Conservation (phyloP, 106 monocot species). For the Triglochin maritima region DNA sequence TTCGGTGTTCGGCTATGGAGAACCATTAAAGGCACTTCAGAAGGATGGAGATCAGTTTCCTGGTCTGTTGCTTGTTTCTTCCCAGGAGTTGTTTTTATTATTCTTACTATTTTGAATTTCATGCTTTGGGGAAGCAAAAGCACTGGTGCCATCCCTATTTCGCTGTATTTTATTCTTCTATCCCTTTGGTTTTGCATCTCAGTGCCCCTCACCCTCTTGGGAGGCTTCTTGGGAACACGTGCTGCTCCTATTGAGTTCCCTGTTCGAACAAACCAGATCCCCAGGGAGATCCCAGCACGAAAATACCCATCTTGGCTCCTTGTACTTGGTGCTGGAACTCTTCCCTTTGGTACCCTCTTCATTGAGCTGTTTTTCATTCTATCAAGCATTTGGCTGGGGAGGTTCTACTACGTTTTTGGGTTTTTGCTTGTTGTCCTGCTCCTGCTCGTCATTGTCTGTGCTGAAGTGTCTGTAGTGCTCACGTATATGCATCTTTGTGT, state of each 20-base stretch:
- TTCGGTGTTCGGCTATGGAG: constrained; percentile 44
- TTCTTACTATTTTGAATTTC: constrained; percentile 49
- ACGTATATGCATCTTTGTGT: constrained; percentile 71
- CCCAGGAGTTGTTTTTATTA: constrained; percentile 42
- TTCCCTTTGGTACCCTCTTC: constrained; percentile 55
- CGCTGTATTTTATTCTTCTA: constrained; percentile 41
- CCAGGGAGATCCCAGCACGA: constrained; percentile 43
- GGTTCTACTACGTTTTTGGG: constrained; percentile 69
- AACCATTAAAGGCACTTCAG: constrained; percentile 49
- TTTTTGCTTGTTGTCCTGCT: constrained; percentile 50
- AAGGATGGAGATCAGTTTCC: constrained; percentile 47
- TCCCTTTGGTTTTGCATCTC: constrained; percentile 60
- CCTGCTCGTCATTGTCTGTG: constrained; percentile 46
- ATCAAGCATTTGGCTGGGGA: constrained; percentile 54
- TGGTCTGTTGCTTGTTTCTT: constrained; percentile 70
- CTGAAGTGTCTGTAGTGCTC: constrained; percentile 60
- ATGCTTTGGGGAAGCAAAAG: constrained; percentile 53
- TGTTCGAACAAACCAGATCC: constrained; percentile 62
- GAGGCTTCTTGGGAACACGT: constrained; percentile 50
- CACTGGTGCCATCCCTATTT: constrained; percentile 52
- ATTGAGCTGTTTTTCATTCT: constrained; percentile 71
- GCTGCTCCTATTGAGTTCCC: constrained; percentile 41
- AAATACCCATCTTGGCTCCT: constrained; percentile 63
- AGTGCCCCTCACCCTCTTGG: constrained; percentile 47
- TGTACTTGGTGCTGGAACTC: constrained; percentile 50